phyloP scores from a whole-genome alignment of 1,284 basidiomycete species.

The Rhodotorula sp. region DNA sequence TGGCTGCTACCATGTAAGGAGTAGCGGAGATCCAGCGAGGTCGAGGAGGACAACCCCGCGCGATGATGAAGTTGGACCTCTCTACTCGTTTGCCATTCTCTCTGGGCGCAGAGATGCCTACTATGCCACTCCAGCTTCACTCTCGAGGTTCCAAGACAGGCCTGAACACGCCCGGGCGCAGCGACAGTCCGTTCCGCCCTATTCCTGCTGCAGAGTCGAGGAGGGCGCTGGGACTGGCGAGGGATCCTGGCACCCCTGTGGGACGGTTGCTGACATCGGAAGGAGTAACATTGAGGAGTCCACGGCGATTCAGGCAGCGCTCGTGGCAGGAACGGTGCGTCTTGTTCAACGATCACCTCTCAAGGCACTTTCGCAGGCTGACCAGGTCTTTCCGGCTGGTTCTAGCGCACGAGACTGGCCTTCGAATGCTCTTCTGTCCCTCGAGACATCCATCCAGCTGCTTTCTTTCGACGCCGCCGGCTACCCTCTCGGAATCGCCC shows the following conservation, averaged over 20 bases:
- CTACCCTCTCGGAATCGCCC: conserved; percentile 24
- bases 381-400: too few relatives aligned
- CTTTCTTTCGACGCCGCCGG: conserved; percentile 31
- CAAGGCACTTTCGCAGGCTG: neutral
- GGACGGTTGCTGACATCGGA: conserved; percentile 24
- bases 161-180: neutral
- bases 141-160: neutral
- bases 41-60: neutral
- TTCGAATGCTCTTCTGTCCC: conserved; percentile 20
- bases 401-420: conserved; percentile 27
- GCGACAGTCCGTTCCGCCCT: too few relatives aligned
- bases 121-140: neutral
- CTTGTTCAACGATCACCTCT: neutral
- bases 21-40: neutral
- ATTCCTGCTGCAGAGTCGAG: neutral
- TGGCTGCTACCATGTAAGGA: too few relatives aligned
- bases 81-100: neutral
- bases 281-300: conserved; percentile 14
- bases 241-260: conserved; percentile 17
- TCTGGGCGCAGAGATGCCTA: too few relatives aligned
- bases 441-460: conserved; percentile 28
- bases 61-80: neutral
- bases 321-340: too few relatives aligned
- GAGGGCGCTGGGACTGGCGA: neutral
- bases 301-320: conserved; percentile 15